Conservation (phyloP, 192 early-diverging fungal genomes). For the Fimicolochytrium jonesii region DNA sequence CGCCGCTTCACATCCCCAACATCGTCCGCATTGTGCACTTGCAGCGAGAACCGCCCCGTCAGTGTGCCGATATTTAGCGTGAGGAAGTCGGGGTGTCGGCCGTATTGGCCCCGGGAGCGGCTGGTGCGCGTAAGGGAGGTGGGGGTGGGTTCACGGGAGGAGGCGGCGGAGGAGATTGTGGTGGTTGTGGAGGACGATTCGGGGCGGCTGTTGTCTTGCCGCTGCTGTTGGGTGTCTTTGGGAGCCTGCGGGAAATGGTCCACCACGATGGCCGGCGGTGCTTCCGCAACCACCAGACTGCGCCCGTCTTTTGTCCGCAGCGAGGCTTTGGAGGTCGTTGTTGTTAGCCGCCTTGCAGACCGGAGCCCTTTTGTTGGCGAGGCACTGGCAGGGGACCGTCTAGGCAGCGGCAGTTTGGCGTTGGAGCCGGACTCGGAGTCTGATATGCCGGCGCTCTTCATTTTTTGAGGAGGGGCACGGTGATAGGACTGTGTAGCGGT, state of each 20-base stretch:
- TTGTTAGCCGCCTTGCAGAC: background rate
- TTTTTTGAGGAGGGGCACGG: too few relatives aligned
- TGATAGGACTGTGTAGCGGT: too few relatives aligned
- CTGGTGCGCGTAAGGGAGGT: background rate
- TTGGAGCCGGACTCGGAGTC: conserved; percentile 22
- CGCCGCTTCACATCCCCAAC: conserved; percentile 42
- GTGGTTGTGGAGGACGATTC: background rate
- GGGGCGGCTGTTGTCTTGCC: background rate
- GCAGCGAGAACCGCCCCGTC: conserved; percentile 41
- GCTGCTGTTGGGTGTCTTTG: background rate
- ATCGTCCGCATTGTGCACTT: conserved; percentile 27
- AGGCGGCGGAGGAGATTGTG: conserved; percentile 5
- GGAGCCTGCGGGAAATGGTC: too few relatives aligned
- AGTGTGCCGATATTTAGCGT: conserved; percentile 39
- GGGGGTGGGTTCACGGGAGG: background rate
- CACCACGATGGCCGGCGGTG: too few relatives aligned
- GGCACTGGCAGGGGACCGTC: conserved; percentile 10
- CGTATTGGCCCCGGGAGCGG: background rate
- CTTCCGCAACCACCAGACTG: too few relatives aligned
- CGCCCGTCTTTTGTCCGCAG: background rate
- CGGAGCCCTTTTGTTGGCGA: background rate
- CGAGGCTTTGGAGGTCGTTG: background rate
- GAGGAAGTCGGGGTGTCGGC: conserved; percentile 10
- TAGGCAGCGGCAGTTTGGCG: conserved; percentile 10
- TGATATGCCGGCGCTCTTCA: conserved; percentile 22